Evolutionary conservation across 352 stramenopile species (phyloP).

Genomic region (Globisporangium cederbergense): DNA sequence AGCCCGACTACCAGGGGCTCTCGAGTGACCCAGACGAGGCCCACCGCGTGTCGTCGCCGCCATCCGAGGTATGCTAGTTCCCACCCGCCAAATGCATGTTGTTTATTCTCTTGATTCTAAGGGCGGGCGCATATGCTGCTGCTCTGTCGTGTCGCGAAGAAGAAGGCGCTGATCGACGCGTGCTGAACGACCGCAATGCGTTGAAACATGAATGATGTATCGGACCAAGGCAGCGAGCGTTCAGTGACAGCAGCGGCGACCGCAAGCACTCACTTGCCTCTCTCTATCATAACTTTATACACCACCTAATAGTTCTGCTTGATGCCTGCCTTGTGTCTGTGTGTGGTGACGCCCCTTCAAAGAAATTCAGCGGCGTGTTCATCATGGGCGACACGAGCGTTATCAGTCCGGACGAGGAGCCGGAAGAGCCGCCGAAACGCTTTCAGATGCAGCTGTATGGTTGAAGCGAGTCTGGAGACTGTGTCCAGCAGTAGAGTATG

Average conservation of each 20-base stretch:
- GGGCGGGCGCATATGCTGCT: neutral
- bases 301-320: neutral
- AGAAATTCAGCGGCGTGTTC: slow-evolving; percentile 7
- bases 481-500: neutral
- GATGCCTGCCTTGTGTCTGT: neutral
- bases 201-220: neutral
- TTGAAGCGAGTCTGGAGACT: neutral
- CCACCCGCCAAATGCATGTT: neutral
- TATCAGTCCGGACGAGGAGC: slow-evolving; percentile 1
- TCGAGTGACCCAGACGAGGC: slow-evolving; percentile 57
- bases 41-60: slow-evolving; percentile 65
- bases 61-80: slow-evolving; percentile 42
- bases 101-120: neutral
- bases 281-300: slow-evolving; percentile 5
- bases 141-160: neutral
- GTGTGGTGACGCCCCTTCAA: neutral
- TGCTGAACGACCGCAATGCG: neutral
- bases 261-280: neutral
- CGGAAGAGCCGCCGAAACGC: neutral
- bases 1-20: slow-evolving; percentile 75
- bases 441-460: slow-evolving; percentile 11
- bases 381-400: slow-evolving; percentile 10
- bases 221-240: neutral
- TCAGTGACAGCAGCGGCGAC: neutral
- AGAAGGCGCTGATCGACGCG: neutral